Percentiles rank a stretch among this genome's conserved stretches.
Conservation (phyloP, 2,329 filamentous ascomycete genomes). For the Hypoxylon sp. region DNA sequence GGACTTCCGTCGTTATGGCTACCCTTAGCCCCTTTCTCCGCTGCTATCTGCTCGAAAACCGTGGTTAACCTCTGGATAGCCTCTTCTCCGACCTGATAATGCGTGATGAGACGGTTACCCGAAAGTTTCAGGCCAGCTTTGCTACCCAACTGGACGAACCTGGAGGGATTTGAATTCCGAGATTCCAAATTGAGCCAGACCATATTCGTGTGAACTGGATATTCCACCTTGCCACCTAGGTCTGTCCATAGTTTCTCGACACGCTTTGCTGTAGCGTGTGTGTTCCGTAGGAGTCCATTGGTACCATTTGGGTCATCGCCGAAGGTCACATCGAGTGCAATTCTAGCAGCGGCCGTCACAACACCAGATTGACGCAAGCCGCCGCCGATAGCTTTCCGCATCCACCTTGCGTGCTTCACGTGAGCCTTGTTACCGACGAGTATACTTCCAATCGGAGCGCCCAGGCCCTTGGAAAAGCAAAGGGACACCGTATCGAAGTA, state of each 20-base stretch:
- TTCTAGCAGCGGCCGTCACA: constrained; percentile 76
- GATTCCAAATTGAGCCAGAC: constrained; percentile 68
- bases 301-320: constrained; percentile 56
- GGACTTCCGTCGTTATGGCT: constrained; percentile 1
- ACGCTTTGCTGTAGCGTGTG: constrained; percentile 66
- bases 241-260: constrained; percentile 70
- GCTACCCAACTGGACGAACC: constrained; percentile 41
- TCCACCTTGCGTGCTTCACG: constrained; percentile 75
- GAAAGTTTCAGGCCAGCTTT: constrained; percentile 42
- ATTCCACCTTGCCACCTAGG: constrained; percentile 66
- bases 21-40: constrained; percentile 49
- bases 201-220: constrained; percentile 77
- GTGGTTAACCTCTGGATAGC: constrained; percentile 58
- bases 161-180: constrained; percentile 31
- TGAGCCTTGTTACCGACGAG: constrained; percentile 58
- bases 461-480: constrained; percentile 63
- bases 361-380: constrained; percentile 80
- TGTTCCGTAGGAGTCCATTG: constrained; percentile 55
- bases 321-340: constrained; percentile 83
- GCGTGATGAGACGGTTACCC: constrained; percentile 46
- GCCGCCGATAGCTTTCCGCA: constrained; percentile 82
- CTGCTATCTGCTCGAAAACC: constrained; percentile 52
- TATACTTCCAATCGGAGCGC: constrained; percentile 61
- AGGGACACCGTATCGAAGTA: constrained; percentile 59
- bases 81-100: constrained; percentile 64